Evolutionary conservation across 495 filamentous ascomycete genomes (phyloP), one percentile per base, ranked within the genome.

Genomic region (Trypethelium eluteriae): DNA sequence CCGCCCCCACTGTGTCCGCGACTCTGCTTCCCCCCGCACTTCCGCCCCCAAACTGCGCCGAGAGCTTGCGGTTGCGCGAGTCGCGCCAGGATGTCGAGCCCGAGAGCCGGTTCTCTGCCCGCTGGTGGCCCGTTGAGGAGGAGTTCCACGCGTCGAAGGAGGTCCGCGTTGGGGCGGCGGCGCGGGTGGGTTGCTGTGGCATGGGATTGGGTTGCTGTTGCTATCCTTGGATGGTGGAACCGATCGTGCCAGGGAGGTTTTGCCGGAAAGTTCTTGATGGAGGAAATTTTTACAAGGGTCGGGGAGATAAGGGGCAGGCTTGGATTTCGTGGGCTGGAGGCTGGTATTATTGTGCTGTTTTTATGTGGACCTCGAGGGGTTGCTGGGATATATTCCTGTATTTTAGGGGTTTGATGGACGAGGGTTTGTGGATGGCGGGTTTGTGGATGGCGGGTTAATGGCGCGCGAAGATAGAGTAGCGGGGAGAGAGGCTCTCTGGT

Each of bases 121-220:
- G 80, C 76, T 96, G 92, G 74, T 96, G 91, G 63, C 92, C 92
- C 5, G 89, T 87, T 0, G 88, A 85, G 16, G 84, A 84, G 32
- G 88, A 88, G 76, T 91, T 92, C 89, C 89, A 96, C 39, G 89
- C 79, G 73, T 96, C 91, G 75, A 90, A 93, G 68, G 76, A 70
- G 53, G 77, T 76, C 70, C 81, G 79, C 70, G 77, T 72, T 11
- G 81, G 82, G 49, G 80, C 69, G 10, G 85, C 80, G 62, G 84
- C 83, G 44, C 64, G 71, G 66, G 76, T 47, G 66, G 70, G 47
- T 32, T 16, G 32, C 3, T 6, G 32, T 39, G 38, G 62, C 38
- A n/a, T n/a, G n/a, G 5, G 10, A 25, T 64, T 44, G 36, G 25
- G 25, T 12, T 35, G 35, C 16, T 36, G 38, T 47, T 41, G 62